Base-by-base conservation (phyloP, 1,139 yeast species). In the Kodamaea arcana region DNA sequence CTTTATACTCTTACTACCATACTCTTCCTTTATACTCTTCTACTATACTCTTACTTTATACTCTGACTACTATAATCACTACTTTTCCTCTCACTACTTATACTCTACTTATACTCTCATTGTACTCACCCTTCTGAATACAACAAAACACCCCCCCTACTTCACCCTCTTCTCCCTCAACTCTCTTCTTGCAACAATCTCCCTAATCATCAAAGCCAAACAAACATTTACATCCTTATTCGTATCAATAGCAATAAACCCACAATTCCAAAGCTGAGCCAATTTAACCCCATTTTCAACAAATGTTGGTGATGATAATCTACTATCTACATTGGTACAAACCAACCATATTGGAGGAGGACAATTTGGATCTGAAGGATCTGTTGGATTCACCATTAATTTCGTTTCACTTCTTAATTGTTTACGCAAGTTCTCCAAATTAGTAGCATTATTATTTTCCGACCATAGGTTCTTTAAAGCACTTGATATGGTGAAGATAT, bases 311-410 rank as follows among this genome's bases (percentile, higher is more conserved):
- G 85, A 76, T 0, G 80, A 75, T 29, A 79, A 57, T 9, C 64
- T 71, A 49, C 74, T 79, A 24, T 69, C 61, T 0, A 63, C 51
- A 48, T 82, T 82, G 0, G 90, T 81, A 45, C 85, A 81, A 2
- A 80, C 68, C 3, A 83, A 63, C 56, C 83, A 62, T 8, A 81
- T 72, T 0, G 90, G 88, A 1, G 92, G 94, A 11, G 79, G 78
- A 9, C 75, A 59, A 31, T 61, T 62, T 2, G 76, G 74, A 15
- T 74, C 52, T 3, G 60, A 43, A 2, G 80, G 79, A 48, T 76
- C 77, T 17, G 60, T 32, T 20, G 64, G 46, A 41, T 53, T 43
- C 24, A 49, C 54, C 24, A 51, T 31, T 29, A 43, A 31, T 7
- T 22, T 32, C 31, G 43, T 46, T 28, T 47, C 43, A 25, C 42